Conservation (phyloP, 73 alveolate genomes). For the Blepharisma japonicum region DNA sequence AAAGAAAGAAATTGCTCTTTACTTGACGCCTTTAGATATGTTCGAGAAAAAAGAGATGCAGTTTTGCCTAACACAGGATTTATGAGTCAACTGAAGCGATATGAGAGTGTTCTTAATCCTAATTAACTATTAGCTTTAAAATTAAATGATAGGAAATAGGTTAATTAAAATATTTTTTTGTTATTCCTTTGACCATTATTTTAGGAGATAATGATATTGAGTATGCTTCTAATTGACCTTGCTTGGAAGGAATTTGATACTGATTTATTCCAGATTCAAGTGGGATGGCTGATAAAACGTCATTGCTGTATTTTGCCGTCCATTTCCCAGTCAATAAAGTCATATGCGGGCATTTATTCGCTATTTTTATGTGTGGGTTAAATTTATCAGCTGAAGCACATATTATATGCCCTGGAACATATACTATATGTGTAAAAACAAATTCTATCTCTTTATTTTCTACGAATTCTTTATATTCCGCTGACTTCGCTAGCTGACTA, state of each 20-base stretch:
- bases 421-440: background rate
- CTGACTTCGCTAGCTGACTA: background rate
- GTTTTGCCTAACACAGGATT: slow-evolving; percentile 34
- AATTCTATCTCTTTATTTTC: background rate
- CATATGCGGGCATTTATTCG: background rate
- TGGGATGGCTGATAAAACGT: background rate
- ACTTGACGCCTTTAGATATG: slow-evolving; percentile 26
- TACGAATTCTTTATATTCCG: background rate
- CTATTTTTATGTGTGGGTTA: background rate
- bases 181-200: slow-evolving; percentile 9
- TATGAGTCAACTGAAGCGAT: slow-evolving; percentile 11
- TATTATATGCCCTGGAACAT: background rate
- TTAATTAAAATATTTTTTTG: background rate
- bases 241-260: background rate
- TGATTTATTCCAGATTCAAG: background rate
- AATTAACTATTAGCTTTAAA: too few relatives aligned
- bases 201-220: background rate
- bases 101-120: background rate
- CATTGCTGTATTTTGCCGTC: slow-evolving; percentile 1
- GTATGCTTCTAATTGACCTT: background rate
- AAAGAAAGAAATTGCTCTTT: slow-evolving; percentile 2
- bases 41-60: background rate
- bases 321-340: background rate
- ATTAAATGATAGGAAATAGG: too few relatives aligned
- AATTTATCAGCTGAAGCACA: background rate